Percentiles rank a stretch among this genome's conserved stretches.
Evolutionary conservation across 163 green algal genomes (phyloP).

Genomic region (Scenedesmus sp.): DNA sequence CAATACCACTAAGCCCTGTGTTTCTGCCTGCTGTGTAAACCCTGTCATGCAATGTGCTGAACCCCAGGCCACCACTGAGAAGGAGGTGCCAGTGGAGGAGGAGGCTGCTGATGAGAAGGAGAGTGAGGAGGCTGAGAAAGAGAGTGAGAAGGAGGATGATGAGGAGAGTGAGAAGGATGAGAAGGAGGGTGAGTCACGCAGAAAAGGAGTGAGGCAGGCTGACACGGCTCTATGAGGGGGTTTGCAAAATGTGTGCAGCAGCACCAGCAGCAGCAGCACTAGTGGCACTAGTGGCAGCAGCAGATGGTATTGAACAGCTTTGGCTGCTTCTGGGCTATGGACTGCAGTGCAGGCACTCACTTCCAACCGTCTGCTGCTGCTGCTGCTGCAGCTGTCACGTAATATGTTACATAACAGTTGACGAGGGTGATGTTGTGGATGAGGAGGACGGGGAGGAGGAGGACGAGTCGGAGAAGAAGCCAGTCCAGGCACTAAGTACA

Average conservation of each 20-base stretch:
- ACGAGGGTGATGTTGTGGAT: conserved; percentile 61
- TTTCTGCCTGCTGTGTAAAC: too few relatives aligned
- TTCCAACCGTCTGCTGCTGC: background rate
- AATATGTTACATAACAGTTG: conserved; percentile 36
- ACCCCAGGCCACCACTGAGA: conserved; percentile 34
- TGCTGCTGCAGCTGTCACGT: background rate
- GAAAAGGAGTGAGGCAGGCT: conserved; percentile 40
- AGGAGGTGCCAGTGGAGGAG: conserved; percentile 47
- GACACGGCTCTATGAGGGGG: background rate
- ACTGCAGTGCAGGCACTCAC: too few relatives aligned
- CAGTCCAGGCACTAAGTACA: background rate
- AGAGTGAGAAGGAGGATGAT: conserved; percentile 47
- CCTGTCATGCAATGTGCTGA: too few relatives aligned
- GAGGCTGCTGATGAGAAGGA: conserved; percentile 64
- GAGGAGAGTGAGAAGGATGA: conserved; percentile 54
- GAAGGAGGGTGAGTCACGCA: conserved; percentile 56
- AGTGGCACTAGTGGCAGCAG: background rate
- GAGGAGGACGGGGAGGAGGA: conserved; percentile 77
- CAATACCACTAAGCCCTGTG: background rate
- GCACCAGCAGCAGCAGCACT: background rate
- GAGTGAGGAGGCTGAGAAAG: conserved; percentile 65
- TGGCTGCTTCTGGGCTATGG: background rate
- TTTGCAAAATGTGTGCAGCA: conserved; percentile 47
- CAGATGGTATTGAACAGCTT: background rate
- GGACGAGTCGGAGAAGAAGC: conserved; percentile 64